Percentiles rank a stretch among this genome's conserved stretches.
phyloP scores from a whole-genome alignment of 2,329 filamentous ascomycete genomes.

The Fusarium ramigenum region DNA sequence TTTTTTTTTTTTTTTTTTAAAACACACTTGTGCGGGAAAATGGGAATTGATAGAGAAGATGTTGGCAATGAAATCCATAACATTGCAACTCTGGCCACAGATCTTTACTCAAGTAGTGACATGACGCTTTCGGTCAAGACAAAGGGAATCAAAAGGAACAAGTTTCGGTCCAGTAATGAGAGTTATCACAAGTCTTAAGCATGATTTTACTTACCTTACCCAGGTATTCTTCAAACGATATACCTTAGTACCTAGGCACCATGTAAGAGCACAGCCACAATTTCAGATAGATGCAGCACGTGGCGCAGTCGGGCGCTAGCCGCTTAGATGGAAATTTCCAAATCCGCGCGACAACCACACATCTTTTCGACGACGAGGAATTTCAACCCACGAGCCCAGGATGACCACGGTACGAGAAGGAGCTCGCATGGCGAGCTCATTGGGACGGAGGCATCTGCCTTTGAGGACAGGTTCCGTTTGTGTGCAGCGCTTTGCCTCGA shows the following conservation, averaged over 20 bases:
- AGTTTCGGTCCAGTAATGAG: background rate
- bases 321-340: conserved; percentile 49
- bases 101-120: background rate
- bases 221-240: background rate
- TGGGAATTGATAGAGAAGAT: background rate
- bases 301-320: conserved; percentile 37
- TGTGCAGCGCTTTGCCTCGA: conserved; percentile 58
- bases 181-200: background rate
- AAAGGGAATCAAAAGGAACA: background rate
- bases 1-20: background rate
- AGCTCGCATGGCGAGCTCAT: conserved; percentile 48
- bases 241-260: background rate
- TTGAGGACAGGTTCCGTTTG: conserved; percentile 39
- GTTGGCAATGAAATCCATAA: background rate
- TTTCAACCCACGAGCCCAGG: conserved; percentile 12
- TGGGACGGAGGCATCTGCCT: conserved; percentile 44
- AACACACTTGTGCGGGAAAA: background rate
- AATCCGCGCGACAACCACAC: conserved; percentile 37
- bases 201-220: background rate
- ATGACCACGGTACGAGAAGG: conserved; percentile 57
- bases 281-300: background rate
- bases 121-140: background rate
- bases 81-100: background rate
- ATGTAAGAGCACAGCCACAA: conserved; percentile 10
- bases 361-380: conserved; percentile 36